Base-by-base conservation (phyloP, 768 basidiomycete species). In the Calocybe gangraenosa region DNA sequence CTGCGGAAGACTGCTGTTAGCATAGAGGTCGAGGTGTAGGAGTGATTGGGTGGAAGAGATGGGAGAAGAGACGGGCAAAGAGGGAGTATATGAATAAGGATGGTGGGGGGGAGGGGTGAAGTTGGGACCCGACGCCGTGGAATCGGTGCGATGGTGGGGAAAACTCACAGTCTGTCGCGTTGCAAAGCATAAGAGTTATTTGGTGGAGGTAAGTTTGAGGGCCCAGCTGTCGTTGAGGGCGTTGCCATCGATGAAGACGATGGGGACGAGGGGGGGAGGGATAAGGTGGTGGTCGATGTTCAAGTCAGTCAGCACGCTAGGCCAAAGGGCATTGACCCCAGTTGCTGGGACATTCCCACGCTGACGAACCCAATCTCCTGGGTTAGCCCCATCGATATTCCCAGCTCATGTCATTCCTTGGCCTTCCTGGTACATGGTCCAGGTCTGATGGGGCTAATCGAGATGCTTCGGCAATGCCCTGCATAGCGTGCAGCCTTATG, bases 111-210 rank as follows among this genome's bases (percentile, higher is more conserved):
- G 28, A 47, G 37, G 46, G 40, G 32, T 17, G 37, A 32, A 5
- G 15, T 18, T 5, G 14, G 36, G n/a, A 48, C 55, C 65, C 65
- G 58, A 46, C 53, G 23, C 65, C 67, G 62, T 54, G 64, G 63
- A 58, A 53, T 64, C 59, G 65, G 64, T 53, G 56, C 46, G 44
- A 40, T 17, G 44, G 46, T 31, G 37, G 39, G 46, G 48, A 17
- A 33, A 50, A 69, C 69, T 63, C 55, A 73, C 71, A 73, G 56
- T 41, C 68, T 53, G 52, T 69, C 66, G 55, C 70, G 64, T 42
- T 71, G 51, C n/a, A 38, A n/a, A 7, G 52, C 46, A 38, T 56
- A 56, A 23, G 30, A 34, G 17, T 44, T 36, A 23, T 34, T 34
- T 5, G 3, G 18, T 13, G 11, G 32, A 9, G 33, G 7, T 0